phyloP scores from a whole-genome alignment of 2,329 filamentous ascomycete species.

The Exutisphaerella laricina region DNA sequence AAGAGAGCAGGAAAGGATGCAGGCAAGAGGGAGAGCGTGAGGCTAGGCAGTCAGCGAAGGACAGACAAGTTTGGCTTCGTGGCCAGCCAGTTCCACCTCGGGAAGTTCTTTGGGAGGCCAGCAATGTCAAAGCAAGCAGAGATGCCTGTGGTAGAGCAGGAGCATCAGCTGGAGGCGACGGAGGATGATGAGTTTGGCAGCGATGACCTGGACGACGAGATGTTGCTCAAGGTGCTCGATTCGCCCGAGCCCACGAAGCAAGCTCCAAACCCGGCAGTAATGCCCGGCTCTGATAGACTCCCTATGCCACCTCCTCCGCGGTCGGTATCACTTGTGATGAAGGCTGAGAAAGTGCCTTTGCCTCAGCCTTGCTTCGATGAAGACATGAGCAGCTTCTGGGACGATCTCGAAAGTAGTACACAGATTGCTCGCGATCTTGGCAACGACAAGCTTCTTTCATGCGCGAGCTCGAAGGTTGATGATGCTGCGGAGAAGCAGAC shows the following conservation, averaged over 20 bases:
- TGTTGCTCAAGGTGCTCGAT: constrained; percentile 23
- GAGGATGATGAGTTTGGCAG: constrained; percentile 21
- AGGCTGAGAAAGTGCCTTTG: not conserved
- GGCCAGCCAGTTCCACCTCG: constrained; percentile 34
- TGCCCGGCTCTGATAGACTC: not conserved
- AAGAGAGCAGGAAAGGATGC: constrained; percentile 24
- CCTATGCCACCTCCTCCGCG: constrained; percentile 11
- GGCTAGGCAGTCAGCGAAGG: constrained; percentile 30
- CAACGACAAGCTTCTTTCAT: constrained; percentile 11
- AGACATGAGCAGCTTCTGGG: constrained; percentile 27
- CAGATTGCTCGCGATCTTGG: constrained; percentile 43
- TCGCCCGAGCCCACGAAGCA: not conserved
- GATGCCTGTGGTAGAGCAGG: not conserved
- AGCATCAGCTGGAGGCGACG: not conserved
- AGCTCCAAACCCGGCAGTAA: not conserved
- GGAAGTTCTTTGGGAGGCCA: constrained; percentile 30
- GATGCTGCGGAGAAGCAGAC: constrained; percentile 7
- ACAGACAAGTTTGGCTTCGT: constrained; percentile 33
- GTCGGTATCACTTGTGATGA: not conserved
- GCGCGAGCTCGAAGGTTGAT: not conserved
- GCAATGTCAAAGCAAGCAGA: not conserved
- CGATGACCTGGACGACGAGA: constrained; percentile 32
- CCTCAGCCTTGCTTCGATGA: constrained; percentile 8
- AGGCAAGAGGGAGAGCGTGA: constrained; percentile 15
- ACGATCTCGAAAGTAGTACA: constrained; percentile 43